Base-by-base conservation (phyloP, 768 basidiomycete species). In the Mycena chlorophos region DNA sequence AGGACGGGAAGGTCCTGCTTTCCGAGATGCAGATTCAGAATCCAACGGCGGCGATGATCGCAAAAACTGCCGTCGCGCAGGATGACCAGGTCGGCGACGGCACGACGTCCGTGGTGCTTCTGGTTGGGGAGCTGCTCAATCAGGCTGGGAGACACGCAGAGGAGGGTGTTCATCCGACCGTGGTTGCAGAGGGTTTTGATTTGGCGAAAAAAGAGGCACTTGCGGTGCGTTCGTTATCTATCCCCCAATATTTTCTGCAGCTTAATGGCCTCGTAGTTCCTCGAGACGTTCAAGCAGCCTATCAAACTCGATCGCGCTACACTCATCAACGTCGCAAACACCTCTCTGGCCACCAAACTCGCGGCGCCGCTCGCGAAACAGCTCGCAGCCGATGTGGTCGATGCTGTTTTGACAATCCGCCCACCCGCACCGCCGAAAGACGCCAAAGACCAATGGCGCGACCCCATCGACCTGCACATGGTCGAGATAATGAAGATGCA, bases 401-500 rank as follows among this genome's bases (percentile, higher is more conserved):
- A 99, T 73, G 94, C 97, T 65, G 93, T 98, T 16, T 75, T 91
- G 17, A 82, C 94, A 48, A 94, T 99, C 71, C 84, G 86, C 43
- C 88, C 87, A 14, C 80, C 85, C 29, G 74, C 82, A 20, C 83
- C 86, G 55, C 60, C 80, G 26, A 75, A 76, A 78, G 85, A 82
- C 58, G 71, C 81, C 19, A 74, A 77, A 58, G 86, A 88, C 66
- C 84, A 86, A 63, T 89, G 84, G 79, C 82, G 81, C 51, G 87
- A 94, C 63, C 94, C 95, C 48, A 95, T 98, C 68, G 97, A 99
- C 77, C 79, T 99, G 54, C 96, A 98, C 75, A 99, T 99, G 97
- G 78, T 99, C 49, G 97, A 99, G 75, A 87, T 98, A 59, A 98
- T 98, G 97, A 98, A 98, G 78, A 99, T 99, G 97, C 96, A 97